Evolutionary conservation across 2,329 filamentous ascomycete genomes (phyloP).

Genomic region (Cladophialophora yegresii): DNA sequence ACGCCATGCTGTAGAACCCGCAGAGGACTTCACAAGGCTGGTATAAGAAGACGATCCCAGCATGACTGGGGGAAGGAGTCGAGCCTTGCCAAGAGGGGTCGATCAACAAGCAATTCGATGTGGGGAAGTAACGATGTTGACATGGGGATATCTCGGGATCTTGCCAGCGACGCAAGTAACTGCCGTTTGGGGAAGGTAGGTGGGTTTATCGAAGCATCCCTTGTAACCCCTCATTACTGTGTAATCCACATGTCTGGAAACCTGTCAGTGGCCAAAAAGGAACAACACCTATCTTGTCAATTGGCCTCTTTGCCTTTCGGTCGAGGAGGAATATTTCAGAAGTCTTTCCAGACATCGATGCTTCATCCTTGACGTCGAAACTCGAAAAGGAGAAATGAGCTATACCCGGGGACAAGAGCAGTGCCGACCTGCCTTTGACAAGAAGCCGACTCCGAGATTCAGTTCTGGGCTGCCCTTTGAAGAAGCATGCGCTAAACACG

Average conservation of each 20-base stretch:
- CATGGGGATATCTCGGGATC: no score
- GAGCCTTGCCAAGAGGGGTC: background rate
- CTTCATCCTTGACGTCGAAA: background rate
- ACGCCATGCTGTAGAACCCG: background rate
- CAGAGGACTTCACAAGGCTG: background rate
- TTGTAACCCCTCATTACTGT: background rate
- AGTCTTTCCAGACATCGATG: background rate
- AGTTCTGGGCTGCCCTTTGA: background rate
- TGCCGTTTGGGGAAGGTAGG: background rate
- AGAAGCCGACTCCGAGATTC: background rate
- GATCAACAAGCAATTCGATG: background rate
- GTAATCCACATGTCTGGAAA: background rate
- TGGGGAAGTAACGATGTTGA: background rate
- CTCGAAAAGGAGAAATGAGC: background rate
- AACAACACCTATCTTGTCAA: background rate
- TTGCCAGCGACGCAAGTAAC: background rate
- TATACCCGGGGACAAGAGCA: background rate
- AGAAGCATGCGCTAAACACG: conserved; percentile 2
- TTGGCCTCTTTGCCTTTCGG: background rate
- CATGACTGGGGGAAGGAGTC: background rate
- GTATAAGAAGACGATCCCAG: background rate
- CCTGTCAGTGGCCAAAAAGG: background rate
- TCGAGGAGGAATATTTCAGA: background rate
- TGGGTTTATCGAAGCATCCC: background rate
- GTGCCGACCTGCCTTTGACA: background rate